A percentile compares a stretch with the other conserved stretches of the same genome.
Conservation (phyloP, 2,329 filamentous ascomycete genomes). For the Akanthomyces muscarius region DNA sequence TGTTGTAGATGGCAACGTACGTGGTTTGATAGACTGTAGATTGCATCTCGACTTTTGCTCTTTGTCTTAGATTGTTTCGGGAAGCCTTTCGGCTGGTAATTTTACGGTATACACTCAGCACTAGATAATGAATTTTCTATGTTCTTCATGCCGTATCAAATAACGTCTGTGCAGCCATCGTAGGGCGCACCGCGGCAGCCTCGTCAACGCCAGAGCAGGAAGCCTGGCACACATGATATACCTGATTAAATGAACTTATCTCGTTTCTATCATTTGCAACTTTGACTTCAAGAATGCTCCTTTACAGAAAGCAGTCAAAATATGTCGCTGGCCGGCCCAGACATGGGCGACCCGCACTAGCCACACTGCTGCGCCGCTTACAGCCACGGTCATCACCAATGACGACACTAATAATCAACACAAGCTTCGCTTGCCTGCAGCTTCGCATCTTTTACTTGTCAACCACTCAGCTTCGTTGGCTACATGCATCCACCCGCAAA, state of each 20-base stretch:
- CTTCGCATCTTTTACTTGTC: background rate
- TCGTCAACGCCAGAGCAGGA: background rate
- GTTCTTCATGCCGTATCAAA: no score
- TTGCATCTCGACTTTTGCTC: background rate
- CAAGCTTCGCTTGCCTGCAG: background rate
- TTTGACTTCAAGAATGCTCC: no score
- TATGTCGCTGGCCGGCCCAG: no score
- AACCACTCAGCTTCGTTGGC: constrained; percentile 1
- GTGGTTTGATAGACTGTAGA: background rate
- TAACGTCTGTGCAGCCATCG: no score
- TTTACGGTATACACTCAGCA: no score
- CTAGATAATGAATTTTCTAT: no score
- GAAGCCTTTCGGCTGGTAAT: no score
- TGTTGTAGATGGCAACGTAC: background rate
- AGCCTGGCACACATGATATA: no score
- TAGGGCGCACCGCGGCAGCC: no score
- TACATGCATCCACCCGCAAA: background rate
- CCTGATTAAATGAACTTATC: no score
- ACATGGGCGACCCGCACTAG: background rate
- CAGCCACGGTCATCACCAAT: constrained; percentile 3
- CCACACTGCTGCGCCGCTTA: constrained; percentile 1
- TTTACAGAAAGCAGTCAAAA: no score
- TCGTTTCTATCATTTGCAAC: no score
- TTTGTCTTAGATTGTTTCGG: background rate
- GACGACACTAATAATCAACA: background rate